Evolutionary conservation across 768 basidiomycete species (phyloP).

Genomic region (Tylopilus subfusipes): DNA sequence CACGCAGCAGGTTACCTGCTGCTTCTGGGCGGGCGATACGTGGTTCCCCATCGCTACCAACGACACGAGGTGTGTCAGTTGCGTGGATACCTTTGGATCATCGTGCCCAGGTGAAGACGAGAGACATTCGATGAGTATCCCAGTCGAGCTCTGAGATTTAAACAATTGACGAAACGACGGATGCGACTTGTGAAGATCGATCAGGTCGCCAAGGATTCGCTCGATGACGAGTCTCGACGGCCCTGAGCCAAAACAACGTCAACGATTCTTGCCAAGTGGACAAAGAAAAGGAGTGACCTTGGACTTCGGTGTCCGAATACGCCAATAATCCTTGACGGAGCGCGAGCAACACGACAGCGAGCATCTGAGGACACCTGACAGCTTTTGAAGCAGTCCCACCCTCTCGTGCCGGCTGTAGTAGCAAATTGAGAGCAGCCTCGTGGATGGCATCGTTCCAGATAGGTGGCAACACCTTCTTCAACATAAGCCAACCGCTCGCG

Average conservation of each 20-base stretch:
- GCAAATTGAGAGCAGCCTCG: conserved; percentile 61
- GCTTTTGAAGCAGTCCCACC: conserved; percentile 20
- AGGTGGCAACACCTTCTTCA: conserved; percentile 64
- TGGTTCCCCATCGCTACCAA: conserved; percentile 63
- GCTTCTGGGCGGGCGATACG: conserved; percentile 63
- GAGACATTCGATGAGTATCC: conserved; percentile 63
- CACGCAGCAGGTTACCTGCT: conserved; percentile 51
- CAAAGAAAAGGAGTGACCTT: conserved; percentile 9
- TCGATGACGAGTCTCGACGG: conserved; percentile 20
- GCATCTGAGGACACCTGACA: conserved; percentile 61
- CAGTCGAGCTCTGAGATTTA: conserved; percentile 65
- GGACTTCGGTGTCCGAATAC: conserved; percentile 24
- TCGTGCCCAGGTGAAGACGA: conserved; percentile 37
- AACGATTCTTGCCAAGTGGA: not conserved
- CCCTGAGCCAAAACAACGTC: conserved; percentile 13
- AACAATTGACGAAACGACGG: conserved; percentile 69
- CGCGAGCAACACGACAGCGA: conserved; percentile 68
- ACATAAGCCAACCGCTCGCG: conserved; percentile 76
- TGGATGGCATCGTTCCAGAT: conserved; percentile 71
- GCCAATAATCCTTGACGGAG: conserved; percentile 53
- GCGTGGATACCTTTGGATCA: conserved; percentile 47
- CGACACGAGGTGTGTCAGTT: conserved; percentile 65
- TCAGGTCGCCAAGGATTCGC: conserved; percentile 59
- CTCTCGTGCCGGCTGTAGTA: conserved; percentile 47
- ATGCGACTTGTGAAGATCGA: conserved; percentile 63